A percentile compares a stretch with the other conserved stretches of the same genome.
Conservation (phyloP, 495 filamentous ascomycete genomes). For the Rostrohypoxylon terebratum region DNA sequence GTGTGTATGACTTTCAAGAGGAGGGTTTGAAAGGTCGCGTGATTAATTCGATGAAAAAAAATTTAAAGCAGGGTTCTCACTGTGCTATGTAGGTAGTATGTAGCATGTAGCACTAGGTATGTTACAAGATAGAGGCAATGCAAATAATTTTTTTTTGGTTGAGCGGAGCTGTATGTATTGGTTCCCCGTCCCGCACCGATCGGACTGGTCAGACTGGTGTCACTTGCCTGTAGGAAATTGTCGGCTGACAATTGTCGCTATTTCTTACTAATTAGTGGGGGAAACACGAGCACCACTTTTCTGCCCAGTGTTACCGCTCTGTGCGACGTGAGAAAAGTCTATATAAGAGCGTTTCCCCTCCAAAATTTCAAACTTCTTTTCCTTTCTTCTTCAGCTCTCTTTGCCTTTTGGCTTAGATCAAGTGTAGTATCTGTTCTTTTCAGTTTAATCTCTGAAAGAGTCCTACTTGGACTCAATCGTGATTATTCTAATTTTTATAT, state of each 20-base stretch:
- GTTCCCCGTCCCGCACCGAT: slow-evolving; percentile 9
- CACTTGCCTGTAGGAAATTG: slow-evolving; percentile 14
- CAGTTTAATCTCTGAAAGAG: slow-evolving; percentile 78
- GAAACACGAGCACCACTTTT: slow-evolving; percentile 11
- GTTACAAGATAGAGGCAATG: slow-evolving; percentile 16
- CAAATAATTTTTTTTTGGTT: slow-evolving; percentile 34
- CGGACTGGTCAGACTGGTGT: background rate
- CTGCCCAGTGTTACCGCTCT: slow-evolving; percentile 40
- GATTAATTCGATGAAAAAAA: background rate
- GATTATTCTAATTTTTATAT: slow-evolving; percentile 80
- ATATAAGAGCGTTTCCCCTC: slow-evolving; percentile 22
- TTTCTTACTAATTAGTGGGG: slow-evolving; percentile 7
- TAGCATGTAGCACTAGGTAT: no score
- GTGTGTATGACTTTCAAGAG: slow-evolving; percentile 13
- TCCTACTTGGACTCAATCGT: slow-evolving; percentile 68
- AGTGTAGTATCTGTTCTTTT: slow-evolving; percentile 98
- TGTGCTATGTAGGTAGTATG: no score
- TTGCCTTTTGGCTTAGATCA: slow-evolving; percentile 79
- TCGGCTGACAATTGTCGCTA: background rate
- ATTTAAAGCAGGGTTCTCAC: background rate
- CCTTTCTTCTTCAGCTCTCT: slow-evolving; percentile 49
- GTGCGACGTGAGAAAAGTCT: background rate
- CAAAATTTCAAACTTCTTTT: slow-evolving; percentile 38
- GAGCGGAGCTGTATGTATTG: slow-evolving; percentile 17
- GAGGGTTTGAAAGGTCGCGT: slow-evolving; percentile 36